Evolutionary conservation across 2,329 filamentous ascomycete species (phyloP).

Genomic region (Aspergillus pseudoglaucus): DNA sequence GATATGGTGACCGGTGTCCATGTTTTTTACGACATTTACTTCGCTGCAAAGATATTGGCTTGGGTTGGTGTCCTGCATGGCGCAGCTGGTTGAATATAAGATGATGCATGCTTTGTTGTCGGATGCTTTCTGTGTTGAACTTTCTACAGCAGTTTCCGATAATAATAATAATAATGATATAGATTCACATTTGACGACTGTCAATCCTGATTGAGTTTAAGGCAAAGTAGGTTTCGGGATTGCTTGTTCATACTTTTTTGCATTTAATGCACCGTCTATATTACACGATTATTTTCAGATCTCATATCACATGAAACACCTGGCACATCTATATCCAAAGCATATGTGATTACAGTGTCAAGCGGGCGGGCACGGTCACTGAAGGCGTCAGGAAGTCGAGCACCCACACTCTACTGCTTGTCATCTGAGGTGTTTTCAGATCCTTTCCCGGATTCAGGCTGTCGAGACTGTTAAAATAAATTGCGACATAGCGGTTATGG

Average conservation of each 20-base stretch:
- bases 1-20: conserved; percentile 1
- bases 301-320: neutral
- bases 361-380: neutral
- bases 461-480: neutral
- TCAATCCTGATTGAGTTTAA: too few relatives aligned
- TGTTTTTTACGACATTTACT: conserved; percentile 6
- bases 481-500: neutral
- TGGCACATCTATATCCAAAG: neutral
- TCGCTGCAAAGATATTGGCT: conserved; percentile 4
- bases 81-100: conserved; percentile 10
- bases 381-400: neutral
- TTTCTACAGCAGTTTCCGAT: neutral
- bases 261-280: neutral
- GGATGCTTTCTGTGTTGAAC: neutral
- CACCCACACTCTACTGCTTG: neutral
- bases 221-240: too few relatives aligned
- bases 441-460: neutral
- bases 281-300: neutral
- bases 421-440: neutral
- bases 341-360: neutral
- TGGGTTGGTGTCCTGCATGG: conserved; percentile 7
- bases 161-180: conserved; percentile 1
- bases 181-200: neutral
- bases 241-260: neutral
- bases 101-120: conserved; percentile 6